A percentile compares a stretch with the other conserved stretches of the same genome.
phyloP scores from a whole-genome alignment of 2,329 filamentous ascomycete species.

The Colletotrichum chlorophyti region DNA sequence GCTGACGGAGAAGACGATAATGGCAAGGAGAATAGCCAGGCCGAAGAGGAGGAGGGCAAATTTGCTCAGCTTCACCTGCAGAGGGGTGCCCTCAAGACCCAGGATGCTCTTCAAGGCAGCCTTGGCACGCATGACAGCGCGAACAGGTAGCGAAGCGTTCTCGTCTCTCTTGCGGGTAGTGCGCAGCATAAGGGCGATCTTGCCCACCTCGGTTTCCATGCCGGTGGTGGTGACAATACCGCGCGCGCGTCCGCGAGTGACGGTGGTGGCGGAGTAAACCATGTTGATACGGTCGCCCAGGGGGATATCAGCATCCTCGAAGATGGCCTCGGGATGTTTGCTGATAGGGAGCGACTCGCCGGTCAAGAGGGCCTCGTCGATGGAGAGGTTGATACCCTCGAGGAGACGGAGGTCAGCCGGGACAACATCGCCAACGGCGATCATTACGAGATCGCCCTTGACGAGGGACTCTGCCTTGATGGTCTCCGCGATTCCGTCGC shows the following conservation, averaged over 20 bases:
- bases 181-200: slow-evolving; percentile 75
- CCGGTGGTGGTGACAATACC: slow-evolving; percentile 75
- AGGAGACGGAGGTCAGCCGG: slow-evolving; percentile 72
- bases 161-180: slow-evolving; percentile 59
- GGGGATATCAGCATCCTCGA: slow-evolving; percentile 60
- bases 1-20: slow-evolving; percentile 68
- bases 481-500: slow-evolving; percentile 56
- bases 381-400: slow-evolving; percentile 75
- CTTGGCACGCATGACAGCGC: slow-evolving; percentile 52
- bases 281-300: slow-evolving; percentile 76
- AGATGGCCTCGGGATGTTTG: slow-evolving; percentile 66
- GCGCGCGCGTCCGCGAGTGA: slow-evolving; percentile 72
- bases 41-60: slow-evolving; percentile 83
- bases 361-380: slow-evolving; percentile 77
- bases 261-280: slow-evolving; percentile 74
- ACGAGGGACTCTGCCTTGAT: slow-evolving; percentile 66
- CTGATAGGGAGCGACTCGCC: slow-evolving; percentile 75
- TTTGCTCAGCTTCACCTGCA: slow-evolving; percentile 86
- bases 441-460: slow-evolving; percentile 68
- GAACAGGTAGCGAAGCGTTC: slow-evolving; percentile 42
- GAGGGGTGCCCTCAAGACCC: slow-evolving; percentile 77
- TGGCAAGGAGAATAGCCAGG: slow-evolving; percentile 67
- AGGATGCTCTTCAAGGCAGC: slow-evolving; percentile 58
- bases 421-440: slow-evolving; percentile 71
- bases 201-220: slow-evolving; percentile 78